Conservation (phyloP, 2,329 filamentous ascomycete species). For the Colletotrichum noveboracense region DNA sequence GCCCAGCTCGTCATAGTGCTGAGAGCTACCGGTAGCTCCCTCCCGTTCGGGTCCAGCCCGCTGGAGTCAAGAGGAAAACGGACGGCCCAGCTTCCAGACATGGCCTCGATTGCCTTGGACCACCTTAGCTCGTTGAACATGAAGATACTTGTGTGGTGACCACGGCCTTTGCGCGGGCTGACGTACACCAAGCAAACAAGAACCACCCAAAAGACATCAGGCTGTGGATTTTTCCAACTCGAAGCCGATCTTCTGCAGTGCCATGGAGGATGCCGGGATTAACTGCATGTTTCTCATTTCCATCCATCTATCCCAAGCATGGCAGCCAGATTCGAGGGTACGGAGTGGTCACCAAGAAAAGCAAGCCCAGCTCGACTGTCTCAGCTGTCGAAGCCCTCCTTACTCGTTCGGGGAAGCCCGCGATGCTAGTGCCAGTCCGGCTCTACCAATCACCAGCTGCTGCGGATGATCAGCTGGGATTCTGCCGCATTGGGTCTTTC, state of each 20-base stretch:
- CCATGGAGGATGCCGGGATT: neutral
- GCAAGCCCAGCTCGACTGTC: constrained; percentile 11
- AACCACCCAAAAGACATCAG: neutral
- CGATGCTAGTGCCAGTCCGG: constrained; percentile 8
- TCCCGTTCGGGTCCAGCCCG: neutral
- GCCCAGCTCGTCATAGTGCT: constrained; percentile 4
- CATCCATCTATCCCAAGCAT: neutral
- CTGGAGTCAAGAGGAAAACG: neutral
- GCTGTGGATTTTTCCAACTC: neutral
- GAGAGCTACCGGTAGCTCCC: neutral
- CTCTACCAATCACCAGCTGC: neutral
- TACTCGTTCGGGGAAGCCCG: constrained; percentile 1
- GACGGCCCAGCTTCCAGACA: neutral
- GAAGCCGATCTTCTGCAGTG: neutral
- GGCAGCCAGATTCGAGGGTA: neutral
- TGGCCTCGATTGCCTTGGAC: neutral
- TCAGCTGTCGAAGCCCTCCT: neutral
- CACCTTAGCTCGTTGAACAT: neutral
- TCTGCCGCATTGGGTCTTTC: neutral
- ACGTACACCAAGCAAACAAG: neutral
- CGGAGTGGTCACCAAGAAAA: neutral
- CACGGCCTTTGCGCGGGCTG: neutral
- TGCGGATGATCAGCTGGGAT: constrained; percentile 4
- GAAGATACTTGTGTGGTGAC: neutral
- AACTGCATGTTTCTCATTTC: neutral